phyloP scores from a whole-genome alignment of 768 basidiomycete genomes.

The Pulveroboletus sp. region DNA sequence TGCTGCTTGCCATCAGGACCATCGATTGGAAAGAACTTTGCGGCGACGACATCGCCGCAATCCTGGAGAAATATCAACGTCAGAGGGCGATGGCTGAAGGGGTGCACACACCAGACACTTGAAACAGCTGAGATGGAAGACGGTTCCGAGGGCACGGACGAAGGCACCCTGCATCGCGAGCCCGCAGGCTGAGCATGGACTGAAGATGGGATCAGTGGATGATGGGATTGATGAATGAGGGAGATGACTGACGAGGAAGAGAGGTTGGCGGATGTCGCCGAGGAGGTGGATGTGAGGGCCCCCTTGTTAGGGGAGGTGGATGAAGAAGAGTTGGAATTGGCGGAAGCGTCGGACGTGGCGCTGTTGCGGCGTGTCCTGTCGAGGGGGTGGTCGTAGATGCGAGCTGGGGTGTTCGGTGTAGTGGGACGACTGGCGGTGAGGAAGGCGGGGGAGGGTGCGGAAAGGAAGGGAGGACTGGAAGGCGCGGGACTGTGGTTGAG shows the following conservation, averaged over 20 bases:
- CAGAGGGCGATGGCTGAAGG: neutral
- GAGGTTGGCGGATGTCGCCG: constrained; percentile 48
- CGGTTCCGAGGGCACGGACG: constrained; percentile 88
- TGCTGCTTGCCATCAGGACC: constrained; percentile 83
- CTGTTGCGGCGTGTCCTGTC: constrained; percentile 46
- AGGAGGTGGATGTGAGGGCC: constrained; percentile 50
- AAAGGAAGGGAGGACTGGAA: constrained; percentile 29
- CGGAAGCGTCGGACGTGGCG: constrained; percentile 48
- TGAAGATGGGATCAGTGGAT: constrained; percentile 22
- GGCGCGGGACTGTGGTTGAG: constrained; percentile 51
- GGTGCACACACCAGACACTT: constrained; percentile 81
- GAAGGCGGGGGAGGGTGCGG: constrained; percentile 44
- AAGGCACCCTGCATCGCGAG: constrained; percentile 91
- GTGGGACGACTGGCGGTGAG: constrained; percentile 55
- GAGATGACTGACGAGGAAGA: constrained; percentile 52
- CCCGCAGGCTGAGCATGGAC: constrained; percentile 73
- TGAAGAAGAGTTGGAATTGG: constrained; percentile 51
- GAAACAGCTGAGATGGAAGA: constrained; percentile 98
- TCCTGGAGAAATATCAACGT: constrained; percentile 52
- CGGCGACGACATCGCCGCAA: constrained; percentile 92
- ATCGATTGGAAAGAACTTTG: constrained; percentile 98
- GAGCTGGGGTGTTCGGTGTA: constrained; percentile 49
- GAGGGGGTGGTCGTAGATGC: constrained; percentile 52
- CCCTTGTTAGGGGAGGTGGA: constrained; percentile 37
- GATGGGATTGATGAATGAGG: constrained; percentile 7